Conservation (phyloP, 306 rosid genomes). For the Trichosanthes truncata region DNA sequence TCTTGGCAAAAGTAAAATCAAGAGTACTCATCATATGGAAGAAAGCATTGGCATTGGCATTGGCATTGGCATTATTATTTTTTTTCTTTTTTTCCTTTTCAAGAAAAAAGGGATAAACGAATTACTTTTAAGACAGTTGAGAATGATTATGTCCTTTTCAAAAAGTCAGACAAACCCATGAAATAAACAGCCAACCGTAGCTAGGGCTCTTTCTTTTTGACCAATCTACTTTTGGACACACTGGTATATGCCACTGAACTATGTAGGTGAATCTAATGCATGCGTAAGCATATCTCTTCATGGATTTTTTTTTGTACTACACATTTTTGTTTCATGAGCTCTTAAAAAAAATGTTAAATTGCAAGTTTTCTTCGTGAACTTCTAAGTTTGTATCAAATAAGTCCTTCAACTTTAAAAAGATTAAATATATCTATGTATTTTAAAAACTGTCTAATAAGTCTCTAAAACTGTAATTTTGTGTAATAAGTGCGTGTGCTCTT, state of each 20-base stretch:
- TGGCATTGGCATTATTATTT: not conserved
- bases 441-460: no score
- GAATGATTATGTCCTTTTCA: conserved; percentile 5
- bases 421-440: no score
- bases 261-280: not conserved
- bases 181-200: not conserved
- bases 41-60: conserved; percentile 1
- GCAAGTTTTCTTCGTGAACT: no score
- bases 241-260: not conserved
- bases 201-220: not conserved
- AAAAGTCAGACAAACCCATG: not conserved
- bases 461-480: no score
- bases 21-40: not conserved
- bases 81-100: not conserved
- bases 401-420: no score
- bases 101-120: not conserved
- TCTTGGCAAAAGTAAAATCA: not conserved
- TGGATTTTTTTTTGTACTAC: not conserved
- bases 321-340: no score
- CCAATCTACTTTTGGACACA: not conserved
- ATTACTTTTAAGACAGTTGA: conserved; percentile 8
- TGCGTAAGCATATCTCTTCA: not conserved
- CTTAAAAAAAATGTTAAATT: no score
- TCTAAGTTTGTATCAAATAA: no score
- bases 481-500: no score